Evolutionary conservation across 345 rosid species (phyloP).

Genomic region (Syzygium jambos): DNA sequence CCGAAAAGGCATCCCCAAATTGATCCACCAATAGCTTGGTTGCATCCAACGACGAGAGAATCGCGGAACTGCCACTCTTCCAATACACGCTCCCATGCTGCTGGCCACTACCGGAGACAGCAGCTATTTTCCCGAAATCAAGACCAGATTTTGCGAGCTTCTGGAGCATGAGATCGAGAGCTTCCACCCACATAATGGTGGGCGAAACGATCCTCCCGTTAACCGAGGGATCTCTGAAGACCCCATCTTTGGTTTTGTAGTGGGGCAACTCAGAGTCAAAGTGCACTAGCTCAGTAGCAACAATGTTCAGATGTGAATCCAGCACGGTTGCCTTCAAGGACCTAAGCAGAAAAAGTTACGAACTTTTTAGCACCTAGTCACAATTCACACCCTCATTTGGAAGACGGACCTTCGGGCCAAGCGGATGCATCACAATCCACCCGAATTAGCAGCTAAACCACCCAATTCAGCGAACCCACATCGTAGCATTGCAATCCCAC

Average conservation of each 20-base stretch:
- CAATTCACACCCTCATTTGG: background rate
- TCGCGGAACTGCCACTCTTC: slow-evolving; percentile 50
- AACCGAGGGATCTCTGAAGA: slow-evolving; percentile 53
- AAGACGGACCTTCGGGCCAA: background rate
- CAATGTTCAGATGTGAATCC: slow-evolving; percentile 58
- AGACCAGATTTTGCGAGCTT: slow-evolving; percentile 41
- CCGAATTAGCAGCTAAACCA: background rate
- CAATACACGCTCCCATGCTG: slow-evolving; percentile 99
- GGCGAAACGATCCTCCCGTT: slow-evolving; percentile 86
- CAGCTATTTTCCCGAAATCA: slow-evolving; percentile 58
- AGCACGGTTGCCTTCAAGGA: slow-evolving; percentile 92
- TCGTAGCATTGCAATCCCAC: background rate
- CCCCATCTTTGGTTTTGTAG: slow-evolving; percentile 81
- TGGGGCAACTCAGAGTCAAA: slow-evolving; percentile 79
- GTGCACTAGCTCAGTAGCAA: slow-evolving; percentile 54
- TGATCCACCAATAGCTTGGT: slow-evolving; percentile 49
- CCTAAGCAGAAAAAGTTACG: slow-evolving; percentile 13
- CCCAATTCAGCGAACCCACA: background rate
- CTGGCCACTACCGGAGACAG: slow-evolving; percentile 95
- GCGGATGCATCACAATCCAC: background rate
- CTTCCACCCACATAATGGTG: slow-evolving; percentile 97
- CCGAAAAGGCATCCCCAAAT: slow-evolving; percentile 51
- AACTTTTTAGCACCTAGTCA: background rate
- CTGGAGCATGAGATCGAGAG: slow-evolving; percentile 72
- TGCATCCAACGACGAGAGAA: slow-evolving; percentile 49